These are phyloP conservation scores for Lycium barbarum DNA, from an alignment of 257 asterid genomes.

Conservation along the genomic window DNA sequence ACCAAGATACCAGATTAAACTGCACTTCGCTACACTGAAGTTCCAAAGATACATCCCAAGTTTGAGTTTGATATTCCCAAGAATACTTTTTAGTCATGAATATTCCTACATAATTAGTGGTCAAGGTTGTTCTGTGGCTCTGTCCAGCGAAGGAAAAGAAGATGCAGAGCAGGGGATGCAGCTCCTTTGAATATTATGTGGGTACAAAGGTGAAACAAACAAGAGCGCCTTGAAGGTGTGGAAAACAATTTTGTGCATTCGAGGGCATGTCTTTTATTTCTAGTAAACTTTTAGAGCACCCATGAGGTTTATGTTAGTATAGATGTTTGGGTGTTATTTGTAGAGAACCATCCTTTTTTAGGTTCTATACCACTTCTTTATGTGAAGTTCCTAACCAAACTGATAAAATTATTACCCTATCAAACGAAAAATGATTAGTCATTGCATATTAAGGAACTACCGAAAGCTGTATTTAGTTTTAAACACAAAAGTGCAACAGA, in stretches of 20 bases:
- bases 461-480: background rate
- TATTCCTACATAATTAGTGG: background rate
- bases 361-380: background rate
- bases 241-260: constrained; percentile 17
- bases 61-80: background rate
- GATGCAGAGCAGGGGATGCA: constrained; percentile 21
- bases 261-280: background rate
- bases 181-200: background rate
- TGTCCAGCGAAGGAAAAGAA: background rate
- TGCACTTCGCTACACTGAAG: background rate
- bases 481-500: constrained; percentile 13
- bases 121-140: background rate
- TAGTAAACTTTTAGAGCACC: background rate
- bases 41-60: constrained; percentile 7
- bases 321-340: constrained; percentile 21
- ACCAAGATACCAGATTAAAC: constrained; percentile 31
- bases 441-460: background rate
- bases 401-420: background rate
- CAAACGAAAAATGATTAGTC: constrained; percentile 2
- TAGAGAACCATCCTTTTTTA: background rate
- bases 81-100: background rate
- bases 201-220: background rate
- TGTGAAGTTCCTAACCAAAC: background rate
- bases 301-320: background rate
- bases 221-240: background rate